These are phyloP conservation scores for Botrytis aclada DNA, from an alignment of 2,329 filamentous ascomycete species.

Conservation along the genomic window DNA sequence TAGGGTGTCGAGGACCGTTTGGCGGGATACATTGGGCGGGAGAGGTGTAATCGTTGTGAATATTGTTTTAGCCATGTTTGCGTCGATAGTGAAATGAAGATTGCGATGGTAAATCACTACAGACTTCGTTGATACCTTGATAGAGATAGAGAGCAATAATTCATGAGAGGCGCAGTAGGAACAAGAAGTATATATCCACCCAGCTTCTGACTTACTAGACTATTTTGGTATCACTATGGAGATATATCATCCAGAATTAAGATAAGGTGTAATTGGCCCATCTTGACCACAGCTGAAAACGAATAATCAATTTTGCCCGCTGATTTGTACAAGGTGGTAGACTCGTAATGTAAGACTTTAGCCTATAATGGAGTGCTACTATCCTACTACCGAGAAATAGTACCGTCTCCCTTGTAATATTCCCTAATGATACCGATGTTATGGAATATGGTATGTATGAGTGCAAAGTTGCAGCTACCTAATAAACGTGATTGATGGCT, in stretches of 20 bases:
- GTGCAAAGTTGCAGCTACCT: neutral
- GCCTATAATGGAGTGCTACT: neutral
- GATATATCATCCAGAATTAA: neutral
- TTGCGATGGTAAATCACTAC: neutral
- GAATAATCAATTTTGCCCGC: slow-evolving; percentile 8
- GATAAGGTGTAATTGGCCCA: neutral
- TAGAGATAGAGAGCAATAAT: neutral
- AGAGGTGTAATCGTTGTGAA: slow-evolving; percentile 80
- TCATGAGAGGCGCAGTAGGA: neutral
- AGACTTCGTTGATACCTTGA: neutral
- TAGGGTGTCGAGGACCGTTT: slow-evolving; percentile 69
- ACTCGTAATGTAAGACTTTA: neutral
- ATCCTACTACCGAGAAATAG: neutral
- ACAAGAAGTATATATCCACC: neutral
- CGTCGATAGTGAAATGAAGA: neutral
- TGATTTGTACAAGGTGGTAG: slow-evolving; percentile 3
- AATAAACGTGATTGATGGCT: neutral
- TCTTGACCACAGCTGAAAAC: slow-evolving; percentile 6
- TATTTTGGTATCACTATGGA: neutral
- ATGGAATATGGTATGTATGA: neutral
- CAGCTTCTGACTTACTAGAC: neutral
- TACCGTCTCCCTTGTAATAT: neutral
- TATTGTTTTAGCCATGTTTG: slow-evolving; percentile 44
- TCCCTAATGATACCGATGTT: neutral
- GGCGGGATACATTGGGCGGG: slow-evolving; percentile 63